Conservation (phyloP, 139 green algal species). For the Edaphochlamys debaryana region DNA sequence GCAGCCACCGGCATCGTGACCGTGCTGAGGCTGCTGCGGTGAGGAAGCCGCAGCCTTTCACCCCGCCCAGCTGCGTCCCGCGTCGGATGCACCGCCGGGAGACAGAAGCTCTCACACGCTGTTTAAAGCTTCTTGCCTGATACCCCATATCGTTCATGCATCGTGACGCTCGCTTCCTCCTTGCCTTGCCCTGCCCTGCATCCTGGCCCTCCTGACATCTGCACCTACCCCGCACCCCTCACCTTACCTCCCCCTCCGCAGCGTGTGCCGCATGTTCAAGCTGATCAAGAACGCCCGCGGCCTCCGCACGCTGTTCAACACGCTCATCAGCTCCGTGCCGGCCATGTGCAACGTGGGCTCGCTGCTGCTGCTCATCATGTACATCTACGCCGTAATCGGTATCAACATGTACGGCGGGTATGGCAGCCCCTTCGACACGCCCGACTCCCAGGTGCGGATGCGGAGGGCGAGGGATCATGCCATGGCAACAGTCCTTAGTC, state of each 20-base stretch:
- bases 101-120: no score
- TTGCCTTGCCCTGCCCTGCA: no score
- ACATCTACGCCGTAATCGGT: constrained; percentile 38
- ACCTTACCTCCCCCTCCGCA: no score
- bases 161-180: no score
- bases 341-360: constrained; percentile 71
- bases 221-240: not conserved
- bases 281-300: constrained; percentile 68
- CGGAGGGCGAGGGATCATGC: not conserved
- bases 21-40: constrained; percentile 13
- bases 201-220: not conserved
- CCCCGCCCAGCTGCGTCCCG: no score
- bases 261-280: constrained; percentile 61
- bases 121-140: no score
- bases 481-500: not conserved
- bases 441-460: not conserved
- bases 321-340: constrained; percentile 70
- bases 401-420: constrained; percentile 71
- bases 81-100: not conserved
- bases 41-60: no score
- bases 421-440: constrained; percentile 30
- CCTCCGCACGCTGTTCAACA: constrained; percentile 73
- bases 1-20: constrained; percentile 6
- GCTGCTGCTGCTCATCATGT: constrained; percentile 70
- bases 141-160: no score